These are phyloP conservation scores for Claviceps capensis DNA, from an alignment of 2,329 filamentous ascomycete species.

Conservation along the genomic window DNA sequence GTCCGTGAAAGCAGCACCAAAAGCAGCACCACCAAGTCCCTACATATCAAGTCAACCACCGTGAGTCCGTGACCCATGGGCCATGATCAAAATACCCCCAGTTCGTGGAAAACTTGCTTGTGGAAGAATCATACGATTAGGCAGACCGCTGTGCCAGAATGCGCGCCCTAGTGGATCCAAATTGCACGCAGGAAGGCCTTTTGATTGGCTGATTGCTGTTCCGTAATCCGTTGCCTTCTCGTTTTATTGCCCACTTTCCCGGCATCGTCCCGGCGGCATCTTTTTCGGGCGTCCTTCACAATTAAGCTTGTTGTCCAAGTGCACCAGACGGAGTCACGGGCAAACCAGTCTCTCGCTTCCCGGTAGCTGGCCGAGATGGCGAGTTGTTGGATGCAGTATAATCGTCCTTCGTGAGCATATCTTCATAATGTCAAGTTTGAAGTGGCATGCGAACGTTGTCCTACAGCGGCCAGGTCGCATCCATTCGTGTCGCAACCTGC, in stretches of 20 bases:
- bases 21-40: not conserved
- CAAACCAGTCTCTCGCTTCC: no score
- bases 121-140: constrained; percentile 7
- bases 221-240: not conserved
- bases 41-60: not conserved
- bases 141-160: constrained; percentile 2
- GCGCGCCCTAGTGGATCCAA: constrained; percentile 1
- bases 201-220: not conserved
- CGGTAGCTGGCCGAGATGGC: no score
- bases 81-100: not conserved
- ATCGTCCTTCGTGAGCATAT: no score
- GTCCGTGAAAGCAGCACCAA: not conserved
- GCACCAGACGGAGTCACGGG: not conserved
- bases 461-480: no score
- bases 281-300: not conserved
- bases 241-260: not conserved
- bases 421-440: no score
- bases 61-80: no score
- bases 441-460: no score
- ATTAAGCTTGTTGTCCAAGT: not conserved
- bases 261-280: not conserved
- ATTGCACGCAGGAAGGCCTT: not conserved
- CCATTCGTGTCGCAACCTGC: not conserved
- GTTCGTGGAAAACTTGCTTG: constrained; percentile 7
- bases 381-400: no score